A percentile compares a stretch with the other conserved stretches of the same genome.
These are phyloP conservation scores for Syzygium aqueum DNA, from an alignment of 345 rosid species.

Conservation along the genomic window DNA sequence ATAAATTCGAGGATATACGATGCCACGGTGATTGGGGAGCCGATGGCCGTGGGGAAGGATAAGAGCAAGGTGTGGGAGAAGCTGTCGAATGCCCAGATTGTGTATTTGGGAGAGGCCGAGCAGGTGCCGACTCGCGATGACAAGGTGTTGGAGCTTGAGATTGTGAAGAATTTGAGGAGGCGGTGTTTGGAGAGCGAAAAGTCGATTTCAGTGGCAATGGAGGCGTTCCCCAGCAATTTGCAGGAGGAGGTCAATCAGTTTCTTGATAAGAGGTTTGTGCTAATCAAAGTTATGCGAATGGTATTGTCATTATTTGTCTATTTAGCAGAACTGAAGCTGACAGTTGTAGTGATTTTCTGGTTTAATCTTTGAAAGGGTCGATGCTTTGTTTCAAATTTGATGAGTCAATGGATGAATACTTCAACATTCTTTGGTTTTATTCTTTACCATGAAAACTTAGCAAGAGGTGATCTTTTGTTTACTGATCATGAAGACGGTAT, in stretches of 20 bases:
- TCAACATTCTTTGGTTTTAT: neutral
- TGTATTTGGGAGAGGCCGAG: conserved; percentile 82
- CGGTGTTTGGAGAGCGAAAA: conserved; percentile 51
- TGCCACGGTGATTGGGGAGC: conserved; percentile 88
- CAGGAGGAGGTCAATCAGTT: conserved; percentile 59
- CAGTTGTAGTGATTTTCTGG: neutral
- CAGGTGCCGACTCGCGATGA: conserved; percentile 83
- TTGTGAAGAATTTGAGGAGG: conserved; percentile 48
- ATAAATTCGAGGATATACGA: conserved; percentile 63
- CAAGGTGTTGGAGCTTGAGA: conserved; percentile 66
- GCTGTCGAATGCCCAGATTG: conserved; percentile 68
- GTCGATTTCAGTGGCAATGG: conserved; percentile 59
- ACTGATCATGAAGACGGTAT: neutral
- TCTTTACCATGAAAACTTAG: neutral
- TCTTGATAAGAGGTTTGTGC: conserved; percentile 43
- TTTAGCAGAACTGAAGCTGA: neutral
- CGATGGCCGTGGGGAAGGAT: conserved; percentile 76
- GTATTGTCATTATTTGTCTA: neutral
- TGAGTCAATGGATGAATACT: neutral
- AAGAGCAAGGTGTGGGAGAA: conserved; percentile 84
- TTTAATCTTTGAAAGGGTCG: neutral
- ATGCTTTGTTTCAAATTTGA: neutral
- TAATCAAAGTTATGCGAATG: neutral
- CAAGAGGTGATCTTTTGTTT: neutral
- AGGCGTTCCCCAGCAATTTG: conserved; percentile 64